Conservation (phyloP, 1,284 basidiomycete genomes). For the Boletus nobilissimus region DNA sequence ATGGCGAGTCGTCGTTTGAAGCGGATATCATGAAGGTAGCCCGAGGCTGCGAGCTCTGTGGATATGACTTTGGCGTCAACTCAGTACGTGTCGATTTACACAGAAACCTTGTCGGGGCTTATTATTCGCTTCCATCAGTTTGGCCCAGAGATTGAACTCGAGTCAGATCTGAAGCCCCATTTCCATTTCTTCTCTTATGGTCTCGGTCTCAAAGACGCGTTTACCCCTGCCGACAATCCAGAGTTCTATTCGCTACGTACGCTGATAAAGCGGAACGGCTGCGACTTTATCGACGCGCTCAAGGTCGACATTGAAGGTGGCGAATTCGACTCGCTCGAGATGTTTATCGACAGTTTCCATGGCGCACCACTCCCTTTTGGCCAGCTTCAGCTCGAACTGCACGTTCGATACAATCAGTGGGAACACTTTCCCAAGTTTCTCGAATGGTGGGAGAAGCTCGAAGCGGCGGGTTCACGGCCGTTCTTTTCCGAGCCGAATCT, state of each 20-base stretch:
- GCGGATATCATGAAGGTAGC: too few species aligned
- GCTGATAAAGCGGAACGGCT: slow-evolving; percentile 59
- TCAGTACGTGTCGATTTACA: slow-evolving; percentile 42
- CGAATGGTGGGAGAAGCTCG: too few species aligned
- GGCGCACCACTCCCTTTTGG: slow-evolving; percentile 52
- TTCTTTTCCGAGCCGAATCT: too few species aligned
- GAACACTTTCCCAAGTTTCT: slow-evolving; percentile 52
- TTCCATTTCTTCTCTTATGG: slow-evolving; percentile 61
- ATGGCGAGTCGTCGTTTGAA: too few species aligned
- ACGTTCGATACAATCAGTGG: slow-evolving; percentile 39
- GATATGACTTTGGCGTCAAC: slow-evolving; percentile 63
- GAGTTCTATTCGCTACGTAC: slow-evolving; percentile 57
- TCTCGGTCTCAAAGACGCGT: slow-evolving; percentile 52
- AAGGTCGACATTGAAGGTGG: too few species aligned
- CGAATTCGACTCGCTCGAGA: too few species aligned
- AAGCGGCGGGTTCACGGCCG: too few species aligned
- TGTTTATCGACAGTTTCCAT: too few species aligned
- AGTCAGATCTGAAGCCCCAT: slow-evolving; percentile 52
- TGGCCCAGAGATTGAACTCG: slow-evolving; percentile 57
- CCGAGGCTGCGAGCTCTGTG: slow-evolving; percentile 59
- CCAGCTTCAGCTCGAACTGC: slow-evolving; percentile 56
- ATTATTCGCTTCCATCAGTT: slow-evolving; percentile 46
- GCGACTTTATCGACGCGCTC: too few species aligned
- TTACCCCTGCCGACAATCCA: slow-evolving; percentile 45
- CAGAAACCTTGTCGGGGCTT: neutral